These are phyloP conservation scores for Aspergillus quadricinctus DNA, from an alignment of 2,329 filamentous ascomycete genomes.

Conservation along the genomic window DNA sequence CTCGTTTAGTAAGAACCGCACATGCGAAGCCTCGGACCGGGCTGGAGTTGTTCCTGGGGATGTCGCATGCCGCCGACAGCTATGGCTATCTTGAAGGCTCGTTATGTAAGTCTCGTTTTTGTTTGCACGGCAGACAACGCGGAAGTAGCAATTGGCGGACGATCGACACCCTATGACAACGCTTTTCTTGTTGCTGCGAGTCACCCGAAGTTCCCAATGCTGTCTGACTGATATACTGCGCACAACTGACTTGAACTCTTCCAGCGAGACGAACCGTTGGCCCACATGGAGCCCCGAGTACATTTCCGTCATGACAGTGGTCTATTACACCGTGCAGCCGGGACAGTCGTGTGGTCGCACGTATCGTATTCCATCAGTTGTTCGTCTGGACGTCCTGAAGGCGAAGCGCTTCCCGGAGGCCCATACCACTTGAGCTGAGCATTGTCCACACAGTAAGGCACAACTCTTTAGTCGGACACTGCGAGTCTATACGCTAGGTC, in stretches of 20 bases:
- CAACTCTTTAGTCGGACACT: background rate
- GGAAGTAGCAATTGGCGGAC: slow-evolving; percentile 35
- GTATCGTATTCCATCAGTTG: slow-evolving; percentile 24
- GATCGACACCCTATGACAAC: slow-evolving; percentile 40
- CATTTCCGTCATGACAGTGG: slow-evolving; percentile 33
- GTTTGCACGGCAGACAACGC: slow-evolving; percentile 38
- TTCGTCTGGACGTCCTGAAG: too few relatives aligned
- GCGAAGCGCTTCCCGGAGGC: background rate
- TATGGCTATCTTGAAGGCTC: slow-evolving; percentile 37
- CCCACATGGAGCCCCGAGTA: slow-evolving; percentile 37
- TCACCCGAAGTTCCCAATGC: slow-evolving; percentile 39
- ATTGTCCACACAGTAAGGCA: slow-evolving; percentile 7
- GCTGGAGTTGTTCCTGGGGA: slow-evolving; percentile 30
- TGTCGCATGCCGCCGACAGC: slow-evolving; percentile 28
- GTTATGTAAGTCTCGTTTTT: slow-evolving; percentile 39
- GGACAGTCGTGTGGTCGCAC: slow-evolving; percentile 11
- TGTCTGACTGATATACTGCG: slow-evolving; percentile 39
- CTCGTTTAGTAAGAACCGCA: slow-evolving; percentile 35
- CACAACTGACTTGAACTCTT: slow-evolving; percentile 37
- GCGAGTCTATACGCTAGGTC: background rate
- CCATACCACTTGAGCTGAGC: slow-evolving; percentile 14
- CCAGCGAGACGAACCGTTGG: slow-evolving; percentile 36
- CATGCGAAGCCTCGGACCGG: slow-evolving; percentile 38
- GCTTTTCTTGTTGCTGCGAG: slow-evolving; percentile 39
- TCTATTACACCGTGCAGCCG: slow-evolving; percentile 8